A percentile compares a stretch with the other conserved stretches of the same genome.
Conservation (phyloP, 1,139 yeast genomes). For the Suhomyces bribrorum region DNA sequence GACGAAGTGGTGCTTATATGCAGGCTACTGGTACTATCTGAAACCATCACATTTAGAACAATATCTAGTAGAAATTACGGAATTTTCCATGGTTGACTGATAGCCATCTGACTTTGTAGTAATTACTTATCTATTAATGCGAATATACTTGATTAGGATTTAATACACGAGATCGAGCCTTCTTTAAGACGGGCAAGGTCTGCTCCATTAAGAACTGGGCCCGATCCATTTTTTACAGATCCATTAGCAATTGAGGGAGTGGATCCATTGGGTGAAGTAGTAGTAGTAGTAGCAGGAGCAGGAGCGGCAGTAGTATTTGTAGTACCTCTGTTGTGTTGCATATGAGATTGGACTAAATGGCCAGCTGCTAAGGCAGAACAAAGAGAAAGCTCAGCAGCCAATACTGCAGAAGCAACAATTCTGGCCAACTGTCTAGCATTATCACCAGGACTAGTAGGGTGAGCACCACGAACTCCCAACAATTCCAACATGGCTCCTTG, state of each 20-base stretch:
- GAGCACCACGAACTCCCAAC: slow-evolving; percentile 94
- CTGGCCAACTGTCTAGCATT: slow-evolving; percentile 96
- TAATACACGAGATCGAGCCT: slow-evolving; percentile 71
- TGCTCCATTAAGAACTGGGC: slow-evolving; percentile 17
- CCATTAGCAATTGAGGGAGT: slow-evolving; percentile 15
- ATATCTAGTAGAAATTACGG: too few relatives aligned
- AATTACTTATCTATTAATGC: slow-evolving; percentile 16
- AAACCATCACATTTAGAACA: too few relatives aligned
- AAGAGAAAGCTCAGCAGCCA: slow-evolving; percentile 94
- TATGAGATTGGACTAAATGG: slow-evolving; percentile 95
- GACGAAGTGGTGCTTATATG: too few relatives aligned
- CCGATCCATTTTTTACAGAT: slow-evolving; percentile 13
- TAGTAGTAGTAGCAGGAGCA: slow-evolving; percentile 17
- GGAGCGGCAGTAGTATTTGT: slow-evolving; percentile 41
- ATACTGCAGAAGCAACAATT: slow-evolving; percentile 89
- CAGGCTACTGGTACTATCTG: too few relatives aligned
- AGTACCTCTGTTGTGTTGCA: slow-evolving; percentile 87
- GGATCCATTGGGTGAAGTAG: slow-evolving; percentile 7
- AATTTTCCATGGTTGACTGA: too few relatives aligned
- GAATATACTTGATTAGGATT: slow-evolving; percentile 19
- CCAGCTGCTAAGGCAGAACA: slow-evolving; percentile 98
- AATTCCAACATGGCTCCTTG: slow-evolving; percentile 96
- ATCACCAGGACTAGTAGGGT: slow-evolving; percentile 89
- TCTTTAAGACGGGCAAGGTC: slow-evolving; percentile 62
- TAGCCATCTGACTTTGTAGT: not conserved